phyloP scores from a whole-genome alignment of 305 asterid species.

The Rubia balearica region DNA sequence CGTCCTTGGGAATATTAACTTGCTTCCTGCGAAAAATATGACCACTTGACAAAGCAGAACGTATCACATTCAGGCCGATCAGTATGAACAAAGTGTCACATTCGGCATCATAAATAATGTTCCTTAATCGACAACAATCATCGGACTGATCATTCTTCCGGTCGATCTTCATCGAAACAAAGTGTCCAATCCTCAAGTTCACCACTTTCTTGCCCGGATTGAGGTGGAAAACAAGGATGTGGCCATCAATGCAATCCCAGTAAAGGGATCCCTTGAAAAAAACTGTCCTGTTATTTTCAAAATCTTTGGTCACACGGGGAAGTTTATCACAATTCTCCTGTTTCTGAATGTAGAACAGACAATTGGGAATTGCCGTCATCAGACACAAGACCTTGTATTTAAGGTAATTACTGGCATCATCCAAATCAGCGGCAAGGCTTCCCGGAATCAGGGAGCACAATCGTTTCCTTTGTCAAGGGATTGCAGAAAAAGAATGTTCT shows the following conservation, averaged over 20 bases:
- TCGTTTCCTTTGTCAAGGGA: not conserved
- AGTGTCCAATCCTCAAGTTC: not conserved
- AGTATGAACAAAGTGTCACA: not conserved
- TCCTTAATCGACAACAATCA: not conserved
- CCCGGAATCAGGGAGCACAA: not conserved
- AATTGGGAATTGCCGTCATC: no score
- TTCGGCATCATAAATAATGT: slow-evolving; percentile 5
- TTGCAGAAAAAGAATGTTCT: slow-evolving; percentile 3
- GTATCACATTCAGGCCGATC: no score
- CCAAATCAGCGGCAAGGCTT: slow-evolving; percentile 1
- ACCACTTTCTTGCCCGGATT: not conserved
- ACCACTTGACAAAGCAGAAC: not conserved
- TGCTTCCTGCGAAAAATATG: no score
- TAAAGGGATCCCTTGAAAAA: slow-evolving; percentile 2
- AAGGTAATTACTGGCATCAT: not conserved
- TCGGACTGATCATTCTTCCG: not conserved
- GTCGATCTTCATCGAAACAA: not conserved
- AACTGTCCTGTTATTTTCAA: not conserved
- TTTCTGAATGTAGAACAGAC: no score
- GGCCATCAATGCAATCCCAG: slow-evolving; percentile 6
- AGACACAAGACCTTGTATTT: not conserved
- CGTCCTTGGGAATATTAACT: no score
- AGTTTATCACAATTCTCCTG: no score
- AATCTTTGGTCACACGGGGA: no score
- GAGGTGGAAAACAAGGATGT: slow-evolving; percentile 6